A percentile compares a stretch with the other conserved stretches of the same genome.
Conservation (phyloP, 108 stramenopile species). For the Cyclostephanos tholiformis region DNA sequence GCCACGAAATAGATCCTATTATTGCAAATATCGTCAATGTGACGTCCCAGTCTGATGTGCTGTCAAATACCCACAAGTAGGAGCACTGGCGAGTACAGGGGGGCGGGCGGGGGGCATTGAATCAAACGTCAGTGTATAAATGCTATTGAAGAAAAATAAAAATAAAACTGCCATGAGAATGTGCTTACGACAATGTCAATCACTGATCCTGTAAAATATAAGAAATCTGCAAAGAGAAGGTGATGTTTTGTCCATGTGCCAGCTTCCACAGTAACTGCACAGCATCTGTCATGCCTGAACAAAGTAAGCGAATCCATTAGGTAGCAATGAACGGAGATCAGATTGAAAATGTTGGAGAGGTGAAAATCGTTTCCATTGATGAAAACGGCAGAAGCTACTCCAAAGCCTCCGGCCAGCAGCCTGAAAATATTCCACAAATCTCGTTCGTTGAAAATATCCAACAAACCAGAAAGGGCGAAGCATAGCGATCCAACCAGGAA, state of each 20-base stretch:
- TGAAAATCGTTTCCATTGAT: conserved; percentile 11
- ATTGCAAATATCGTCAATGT: conserved; percentile 1
- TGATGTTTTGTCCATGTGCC: neutral
- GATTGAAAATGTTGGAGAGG: conserved; percentile 23
- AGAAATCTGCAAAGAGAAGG: conserved; percentile 10
- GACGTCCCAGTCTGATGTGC: conserved; percentile 20
- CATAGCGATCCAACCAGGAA: conserved; percentile 23
- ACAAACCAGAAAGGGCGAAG: conserved; percentile 14
- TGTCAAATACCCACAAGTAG: conserved; percentile 21
- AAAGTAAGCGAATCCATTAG: conserved; percentile 14
- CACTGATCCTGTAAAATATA: conserved; percentile 20
- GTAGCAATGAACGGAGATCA: conserved; percentile 27
- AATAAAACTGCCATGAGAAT: neutral
- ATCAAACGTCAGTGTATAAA: neutral
- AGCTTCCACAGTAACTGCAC: conserved; percentile 3
- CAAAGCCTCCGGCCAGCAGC: conserved; percentile 29
- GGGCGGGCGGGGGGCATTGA: neutral
- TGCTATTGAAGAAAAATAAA: neutral
- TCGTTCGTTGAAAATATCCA: conserved; percentile 18
- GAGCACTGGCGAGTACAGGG: conserved; percentile 6
- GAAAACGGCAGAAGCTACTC: conserved; percentile 17
- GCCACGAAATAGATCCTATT: conserved; percentile 1
- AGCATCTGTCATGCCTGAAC: conserved; percentile 6
- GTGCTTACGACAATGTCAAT: conserved; percentile 26
- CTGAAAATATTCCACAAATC: conserved; percentile 8